Percentiles rank a stretch among this genome's conserved stretches.
phyloP scores from a whole-genome alignment of 2,329 filamentous ascomycete species.

The Alternaria consortialis region DNA sequence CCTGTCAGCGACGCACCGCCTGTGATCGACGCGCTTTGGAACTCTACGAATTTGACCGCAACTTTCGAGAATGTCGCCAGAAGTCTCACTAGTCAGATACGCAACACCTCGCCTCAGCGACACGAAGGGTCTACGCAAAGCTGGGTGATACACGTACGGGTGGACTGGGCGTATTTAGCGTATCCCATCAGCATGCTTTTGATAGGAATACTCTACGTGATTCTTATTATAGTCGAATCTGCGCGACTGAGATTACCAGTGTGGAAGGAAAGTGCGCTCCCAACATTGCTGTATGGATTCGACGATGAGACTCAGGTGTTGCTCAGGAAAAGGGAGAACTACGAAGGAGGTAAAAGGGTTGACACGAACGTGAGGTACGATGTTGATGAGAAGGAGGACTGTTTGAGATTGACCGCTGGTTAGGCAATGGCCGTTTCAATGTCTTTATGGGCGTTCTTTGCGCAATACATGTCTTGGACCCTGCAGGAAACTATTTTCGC shows the following conservation, averaged over 20 bases:
- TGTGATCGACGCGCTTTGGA: background rate
- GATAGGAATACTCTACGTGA: background rate
- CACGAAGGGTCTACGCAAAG: background rate
- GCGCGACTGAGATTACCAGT: background rate
- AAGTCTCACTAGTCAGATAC: background rate
- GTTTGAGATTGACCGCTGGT: background rate
- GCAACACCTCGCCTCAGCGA: background rate
- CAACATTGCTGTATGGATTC: background rate
- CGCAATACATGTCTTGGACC: no score
- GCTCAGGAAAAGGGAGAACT: background rate
- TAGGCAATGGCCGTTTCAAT: background rate
- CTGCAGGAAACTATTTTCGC: background rate
- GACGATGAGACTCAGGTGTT: background rate
- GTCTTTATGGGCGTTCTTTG: no score
- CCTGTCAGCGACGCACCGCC: background rate
- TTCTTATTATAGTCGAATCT: constrained; percentile 1
- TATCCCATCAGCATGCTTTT: background rate
- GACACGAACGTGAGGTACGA: background rate
- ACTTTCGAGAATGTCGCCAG: background rate
- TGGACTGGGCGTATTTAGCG: background rate
- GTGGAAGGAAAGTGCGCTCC: background rate
- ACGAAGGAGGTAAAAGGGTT: background rate
- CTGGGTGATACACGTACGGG: background rate
- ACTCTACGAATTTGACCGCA: background rate
- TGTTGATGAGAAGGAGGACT: background rate